phyloP scores from a whole-genome alignment of 805 yeast genomes.

The Suhomyces vadensis region DNA sequence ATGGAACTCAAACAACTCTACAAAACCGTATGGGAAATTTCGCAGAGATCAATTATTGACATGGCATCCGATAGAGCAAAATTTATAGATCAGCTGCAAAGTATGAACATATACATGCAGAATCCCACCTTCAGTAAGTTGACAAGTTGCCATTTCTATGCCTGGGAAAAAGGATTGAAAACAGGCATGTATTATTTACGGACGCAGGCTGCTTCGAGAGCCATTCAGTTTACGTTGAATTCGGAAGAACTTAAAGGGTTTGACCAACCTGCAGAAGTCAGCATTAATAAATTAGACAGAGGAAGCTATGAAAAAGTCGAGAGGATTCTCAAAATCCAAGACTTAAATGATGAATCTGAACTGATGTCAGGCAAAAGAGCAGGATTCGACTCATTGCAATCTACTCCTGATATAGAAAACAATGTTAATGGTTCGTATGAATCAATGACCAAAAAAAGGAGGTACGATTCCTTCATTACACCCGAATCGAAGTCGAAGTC shows the following conservation, averaged over 20 bases:
- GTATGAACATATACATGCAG: conserved; percentile 82
- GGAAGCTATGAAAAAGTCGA: too few species aligned
- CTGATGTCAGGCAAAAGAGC: too few species aligned
- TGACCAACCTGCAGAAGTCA: background rate
- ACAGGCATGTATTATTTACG: conserved; percentile 97
- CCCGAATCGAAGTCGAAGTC: conserved; percentile 11
- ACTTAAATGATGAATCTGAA: too few species aligned
- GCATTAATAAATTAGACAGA: background rate
- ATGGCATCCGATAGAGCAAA: conserved; percentile 54
- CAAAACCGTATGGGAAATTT: conserved; percentile 63
- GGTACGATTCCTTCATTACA: background rate
- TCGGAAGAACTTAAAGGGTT: conserved; percentile 22
- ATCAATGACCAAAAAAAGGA: background rate
- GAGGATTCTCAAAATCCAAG: too few species aligned
- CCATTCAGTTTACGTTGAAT: conserved; percentile 78
- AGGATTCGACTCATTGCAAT: too few species aligned
- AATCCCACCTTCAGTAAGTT: conserved; percentile 95
- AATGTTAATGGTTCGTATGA: background rate
- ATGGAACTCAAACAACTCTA: conserved; percentile 54
- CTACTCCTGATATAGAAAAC: too few species aligned
- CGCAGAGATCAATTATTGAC: conserved; percentile 59
- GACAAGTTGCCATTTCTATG: conserved; percentile 97
- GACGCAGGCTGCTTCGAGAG: conserved; percentile 86
- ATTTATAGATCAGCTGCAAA: conserved; percentile 88
- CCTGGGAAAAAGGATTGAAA: conserved; percentile 97